Evolutionary conservation across 2,329 filamentous ascomycete genomes (phyloP).

Genomic region (Colletotrichum truncatum): DNA sequence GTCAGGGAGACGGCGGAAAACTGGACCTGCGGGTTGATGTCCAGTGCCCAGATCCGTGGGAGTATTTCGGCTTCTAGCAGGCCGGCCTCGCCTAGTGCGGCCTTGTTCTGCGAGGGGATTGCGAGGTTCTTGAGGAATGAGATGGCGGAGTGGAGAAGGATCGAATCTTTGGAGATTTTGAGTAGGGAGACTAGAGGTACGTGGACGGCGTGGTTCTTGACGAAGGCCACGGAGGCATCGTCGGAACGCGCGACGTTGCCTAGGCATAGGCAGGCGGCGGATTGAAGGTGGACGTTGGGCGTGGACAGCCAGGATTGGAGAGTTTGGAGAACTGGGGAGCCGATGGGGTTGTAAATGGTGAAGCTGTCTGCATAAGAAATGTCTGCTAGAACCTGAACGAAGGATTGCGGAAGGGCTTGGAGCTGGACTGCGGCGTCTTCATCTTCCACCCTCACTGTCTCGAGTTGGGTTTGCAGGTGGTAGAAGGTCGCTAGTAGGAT

Average conservation of each 20-base stretch:
- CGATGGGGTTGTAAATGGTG: constrained; percentile 49
- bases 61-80: constrained; percentile 57
- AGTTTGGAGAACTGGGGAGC: constrained; percentile 49
- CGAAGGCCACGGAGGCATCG: constrained; percentile 58
- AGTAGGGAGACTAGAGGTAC: constrained; percentile 53
- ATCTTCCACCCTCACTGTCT: constrained; percentile 49
- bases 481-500: constrained; percentile 59
- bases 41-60: constrained; percentile 63
- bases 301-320: constrained; percentile 57
- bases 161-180: constrained; percentile 48
- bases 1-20: constrained; percentile 67
- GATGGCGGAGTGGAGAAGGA: constrained; percentile 65
- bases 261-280: constrained; percentile 67
- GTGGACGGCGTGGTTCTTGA: constrained; percentile 51
- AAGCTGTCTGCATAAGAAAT: constrained; percentile 62
- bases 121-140: constrained; percentile 73
- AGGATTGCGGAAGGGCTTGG: constrained; percentile 56
- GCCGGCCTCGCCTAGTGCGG: constrained; percentile 51
- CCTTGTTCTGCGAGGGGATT: constrained; percentile 65
- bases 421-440: constrained; percentile 55
- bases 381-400: constrained; percentile 62
- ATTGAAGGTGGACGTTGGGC: constrained; percentile 55
- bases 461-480: constrained; percentile 55
- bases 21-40: constrained; percentile 54
- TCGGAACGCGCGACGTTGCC: constrained; percentile 71